Conservation (phyloP, 2,329 filamentous ascomycete species). For the Pyricularia pennisetigena region DNA sequence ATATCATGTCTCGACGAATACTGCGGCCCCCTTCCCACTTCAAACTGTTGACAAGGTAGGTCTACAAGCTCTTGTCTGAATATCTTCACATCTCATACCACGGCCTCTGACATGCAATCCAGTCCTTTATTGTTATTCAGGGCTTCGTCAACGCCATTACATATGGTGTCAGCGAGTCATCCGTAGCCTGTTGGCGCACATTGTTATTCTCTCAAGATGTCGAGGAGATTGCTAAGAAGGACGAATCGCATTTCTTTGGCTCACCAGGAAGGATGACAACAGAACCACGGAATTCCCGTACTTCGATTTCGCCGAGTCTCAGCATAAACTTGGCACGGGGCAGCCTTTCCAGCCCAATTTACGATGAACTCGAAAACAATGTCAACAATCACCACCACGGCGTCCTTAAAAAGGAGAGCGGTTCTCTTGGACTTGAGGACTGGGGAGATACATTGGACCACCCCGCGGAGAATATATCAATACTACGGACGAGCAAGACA, state of each 20-base stretch:
- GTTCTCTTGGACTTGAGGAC: not conserved
- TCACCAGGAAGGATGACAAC: not conserved
- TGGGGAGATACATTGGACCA: not conserved
- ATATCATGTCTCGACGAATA: conserved; percentile 24
- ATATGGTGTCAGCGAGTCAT: conserved; percentile 20
- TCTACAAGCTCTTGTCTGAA: not conserved
- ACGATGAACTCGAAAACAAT: not conserved
- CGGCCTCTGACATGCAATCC: not conserved
- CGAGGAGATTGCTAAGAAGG: not conserved
- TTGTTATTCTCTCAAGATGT: conserved; percentile 2
- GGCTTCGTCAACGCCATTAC: conserved; percentile 29
- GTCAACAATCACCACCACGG: not conserved
- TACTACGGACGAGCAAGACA: not conserved
- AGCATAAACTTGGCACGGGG: not conserved
- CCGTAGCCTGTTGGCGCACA: conserved; percentile 11
- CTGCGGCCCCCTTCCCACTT: conserved; percentile 23
- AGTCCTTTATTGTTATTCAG: conserved; percentile 26
- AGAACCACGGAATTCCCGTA: not conserved
- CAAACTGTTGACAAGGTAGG: conserved; percentile 23
- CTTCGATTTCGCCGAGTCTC: not conserved
- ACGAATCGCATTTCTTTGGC: not conserved
- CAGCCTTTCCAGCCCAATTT: not conserved
- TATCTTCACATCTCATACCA: not conserved
- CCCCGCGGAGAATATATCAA: not conserved
- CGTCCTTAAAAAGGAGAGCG: not conserved